These are phyloP conservation scores for Phalaenopsis hybrid DNA, from an alignment of 116 monocot genomes.

Conservation along the genomic window DNA sequence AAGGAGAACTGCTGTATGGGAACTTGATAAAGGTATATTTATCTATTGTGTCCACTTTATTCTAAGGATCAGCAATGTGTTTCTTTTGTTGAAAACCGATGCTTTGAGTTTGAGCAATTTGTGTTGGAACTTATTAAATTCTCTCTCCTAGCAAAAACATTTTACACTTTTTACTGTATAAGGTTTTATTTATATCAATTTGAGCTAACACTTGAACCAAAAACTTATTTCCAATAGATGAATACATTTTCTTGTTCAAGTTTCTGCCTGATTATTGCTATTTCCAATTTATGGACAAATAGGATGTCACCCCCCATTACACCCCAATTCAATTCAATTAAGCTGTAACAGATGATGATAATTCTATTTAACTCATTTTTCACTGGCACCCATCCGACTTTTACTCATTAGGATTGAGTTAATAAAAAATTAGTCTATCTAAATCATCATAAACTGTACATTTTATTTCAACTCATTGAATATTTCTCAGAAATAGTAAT, in stretches of 20 bases:
- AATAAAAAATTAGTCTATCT: too few relatives aligned
- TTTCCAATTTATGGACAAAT: background rate
- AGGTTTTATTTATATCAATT: background rate
- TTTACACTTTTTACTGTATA: background rate
- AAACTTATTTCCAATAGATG: background rate
- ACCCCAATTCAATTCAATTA: too few relatives aligned
- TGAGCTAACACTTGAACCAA: conserved; percentile 4
- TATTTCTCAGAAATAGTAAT: too few relatives aligned
- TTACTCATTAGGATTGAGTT: too few relatives aligned
- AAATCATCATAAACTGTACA: too few relatives aligned
- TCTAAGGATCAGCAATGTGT: background rate
- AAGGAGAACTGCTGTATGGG: conserved; percentile 94
- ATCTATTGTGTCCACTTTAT: background rate
- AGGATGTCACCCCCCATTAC: too few relatives aligned
- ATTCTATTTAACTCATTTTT: too few relatives aligned
- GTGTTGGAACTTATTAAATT: background rate
- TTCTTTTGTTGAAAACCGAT: background rate
- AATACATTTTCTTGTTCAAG: background rate
- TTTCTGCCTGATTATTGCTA: background rate
- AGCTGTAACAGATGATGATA: too few relatives aligned
- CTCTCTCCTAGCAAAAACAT: background rate
- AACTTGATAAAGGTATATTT: conserved; percentile 88
- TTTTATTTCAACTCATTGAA: too few relatives aligned
- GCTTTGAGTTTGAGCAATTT: background rate
- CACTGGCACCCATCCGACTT: too few relatives aligned